Evolutionary conservation across 1,284 basidiomycete species (phyloP).

Genomic region (Sphaerobolus stellatus): DNA sequence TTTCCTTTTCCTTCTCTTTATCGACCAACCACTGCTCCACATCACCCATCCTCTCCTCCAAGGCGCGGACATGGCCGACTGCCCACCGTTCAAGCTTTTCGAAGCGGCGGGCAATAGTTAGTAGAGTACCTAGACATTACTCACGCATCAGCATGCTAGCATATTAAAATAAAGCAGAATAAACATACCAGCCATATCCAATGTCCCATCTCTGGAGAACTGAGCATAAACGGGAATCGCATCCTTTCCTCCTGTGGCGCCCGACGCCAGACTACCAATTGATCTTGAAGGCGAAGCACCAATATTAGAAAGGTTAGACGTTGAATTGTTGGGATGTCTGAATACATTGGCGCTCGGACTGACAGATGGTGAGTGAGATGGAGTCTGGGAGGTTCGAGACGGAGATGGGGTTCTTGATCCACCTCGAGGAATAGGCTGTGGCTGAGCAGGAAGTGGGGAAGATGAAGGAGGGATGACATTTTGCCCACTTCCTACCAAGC

Average conservation of each 20-base stretch:
- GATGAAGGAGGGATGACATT: conserved; percentile 32
- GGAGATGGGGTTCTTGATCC: conserved; percentile 21
- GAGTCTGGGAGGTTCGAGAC: conserved; percentile 13
- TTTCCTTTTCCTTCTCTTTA: conserved; percentile 54
- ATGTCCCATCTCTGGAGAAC: conserved; percentile 62
- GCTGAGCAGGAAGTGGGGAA: conserved; percentile 32
- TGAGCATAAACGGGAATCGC: conserved; percentile 70
- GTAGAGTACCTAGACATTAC: conserved; percentile 44
- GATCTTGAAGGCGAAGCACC: conserved; percentile 12
- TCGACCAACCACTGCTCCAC: conserved; percentile 81
- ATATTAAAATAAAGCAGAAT: neutral
- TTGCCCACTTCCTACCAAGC: conserved; percentile 10
- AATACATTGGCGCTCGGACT: conserved; percentile 56
- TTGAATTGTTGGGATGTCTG: no score
- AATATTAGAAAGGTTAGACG: no score
- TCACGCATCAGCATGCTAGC: neutral
- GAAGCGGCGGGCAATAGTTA: conserved; percentile 68
- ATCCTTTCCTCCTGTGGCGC: conserved; percentile 56
- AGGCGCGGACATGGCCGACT: conserved; percentile 74
- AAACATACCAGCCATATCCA: conserved; percentile 57
- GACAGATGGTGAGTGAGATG: conserved; percentile 4
- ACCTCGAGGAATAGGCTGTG: conserved; percentile 44
- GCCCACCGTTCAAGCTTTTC: conserved; percentile 87
- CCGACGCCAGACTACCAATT: no score
- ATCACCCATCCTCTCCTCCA: conserved; percentile 81